Base-by-base conservation (phyloP, 129 eudicot genomes). In the Pulicaria dysenterica region DNA sequence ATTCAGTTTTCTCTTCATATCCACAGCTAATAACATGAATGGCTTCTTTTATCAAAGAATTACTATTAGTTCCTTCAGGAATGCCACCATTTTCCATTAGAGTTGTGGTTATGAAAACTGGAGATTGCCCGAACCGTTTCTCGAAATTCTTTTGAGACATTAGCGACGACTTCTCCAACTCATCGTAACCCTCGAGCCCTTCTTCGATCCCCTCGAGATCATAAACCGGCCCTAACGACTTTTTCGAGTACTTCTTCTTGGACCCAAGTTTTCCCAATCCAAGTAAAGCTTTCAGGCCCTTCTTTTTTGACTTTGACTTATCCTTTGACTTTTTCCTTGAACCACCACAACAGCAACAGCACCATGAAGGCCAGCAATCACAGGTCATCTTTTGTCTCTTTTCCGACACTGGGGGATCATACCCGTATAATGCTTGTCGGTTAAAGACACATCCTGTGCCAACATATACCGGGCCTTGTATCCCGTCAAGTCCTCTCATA, bases 401-500 rank as follows among this genome's bases (percentile, higher is more conserved):
- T 79, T 90, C 96, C 0, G 98, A 90, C 37, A 81, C 98, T 1
- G 96, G 98, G 16, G 98, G 98, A 51, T 94, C 95, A 38, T 94
- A 94, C 4, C 98, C 98, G 42, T 92, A 92, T 58, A 92, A 82
- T 41, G 98, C 96, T 72, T 72, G 96, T 61, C 98, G 62, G 82
- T 94, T 94, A 54, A 94, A 94, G 43, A 90, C 96, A 75, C 95
- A 87, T 39, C 98, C 96, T 0, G 98, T 94, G 5, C 98, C 98
- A 1, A 94, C 98, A 56, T 94, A 94, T 7, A 94, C 98, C 12
- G 98, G 98, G 58, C 98, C 98, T 84, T 94, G 98, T 57, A 94
- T 84, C 34, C 98, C 98, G 41, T 94, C 98, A 62, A 94, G 88
- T 73, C 98, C 98, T 90, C 90, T 94, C 98, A 94, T 94, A 74